phyloP scores from a whole-genome alignment of 2,329 filamentous ascomycete genomes.

The Fusarium burgessii region DNA sequence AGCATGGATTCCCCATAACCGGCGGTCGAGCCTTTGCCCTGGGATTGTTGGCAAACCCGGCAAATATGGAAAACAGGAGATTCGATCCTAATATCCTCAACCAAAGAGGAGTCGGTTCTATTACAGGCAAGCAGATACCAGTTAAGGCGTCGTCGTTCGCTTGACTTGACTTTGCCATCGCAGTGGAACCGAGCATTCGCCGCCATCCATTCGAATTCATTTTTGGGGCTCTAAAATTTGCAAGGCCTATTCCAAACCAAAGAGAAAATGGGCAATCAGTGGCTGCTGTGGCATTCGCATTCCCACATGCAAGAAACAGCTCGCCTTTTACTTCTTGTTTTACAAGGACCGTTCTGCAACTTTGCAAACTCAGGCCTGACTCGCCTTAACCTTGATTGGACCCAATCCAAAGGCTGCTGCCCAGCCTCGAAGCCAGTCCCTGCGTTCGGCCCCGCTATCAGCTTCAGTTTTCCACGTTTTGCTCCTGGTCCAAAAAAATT shows the following conservation, averaged over 20 bases:
- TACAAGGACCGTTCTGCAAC: constrained; percentile 18
- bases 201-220: constrained; percentile 38
- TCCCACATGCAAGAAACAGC: constrained; percentile 45
- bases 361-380: constrained; percentile 44
- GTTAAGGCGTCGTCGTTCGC: constrained; percentile 32
- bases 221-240: constrained; percentile 18
- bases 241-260: constrained; percentile 18
- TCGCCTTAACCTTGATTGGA: constrained; percentile 46
- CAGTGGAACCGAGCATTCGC: constrained; percentile 42
- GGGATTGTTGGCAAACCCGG: constrained; percentile 19
- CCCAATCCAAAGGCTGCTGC: constrained; percentile 26
- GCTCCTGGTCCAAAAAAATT: constrained; percentile 27
- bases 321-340: constrained; percentile 14
- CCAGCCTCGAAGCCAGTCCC: constrained; percentile 42
- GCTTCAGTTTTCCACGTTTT: constrained; percentile 37
- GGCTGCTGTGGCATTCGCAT: constrained; percentile 36
- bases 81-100: constrained; percentile 26
- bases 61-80: constrained; percentile 25
- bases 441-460: constrained; percentile 47
- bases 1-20: constrained; percentile 29
- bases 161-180: constrained; percentile 29
- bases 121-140: constrained; percentile 32
- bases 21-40: constrained; percentile 14
- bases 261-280: constrained; percentile 4
- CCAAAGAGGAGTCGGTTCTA: constrained; percentile 1